Conservation (phyloP, 139 green algal species). For the Tetraselmis chui region DNA sequence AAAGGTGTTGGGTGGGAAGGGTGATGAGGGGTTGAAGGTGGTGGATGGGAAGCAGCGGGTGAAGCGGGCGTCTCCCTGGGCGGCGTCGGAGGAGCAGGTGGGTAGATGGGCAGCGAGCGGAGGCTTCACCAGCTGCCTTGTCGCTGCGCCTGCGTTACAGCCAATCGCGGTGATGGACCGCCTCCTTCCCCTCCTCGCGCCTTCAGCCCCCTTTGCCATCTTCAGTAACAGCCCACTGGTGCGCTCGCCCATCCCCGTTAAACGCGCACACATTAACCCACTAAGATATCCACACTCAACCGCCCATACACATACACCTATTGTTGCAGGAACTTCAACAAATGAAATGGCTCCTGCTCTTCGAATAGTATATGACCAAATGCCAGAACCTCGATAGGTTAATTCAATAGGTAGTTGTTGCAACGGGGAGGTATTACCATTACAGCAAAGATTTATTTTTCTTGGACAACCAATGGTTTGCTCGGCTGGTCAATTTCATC, state of each 20-base stretch:
- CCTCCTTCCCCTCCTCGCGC: constrained; percentile 62
- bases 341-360: no score
- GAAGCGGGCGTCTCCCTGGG: background rate
- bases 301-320: constrained; percentile 40
- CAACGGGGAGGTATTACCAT: no score
- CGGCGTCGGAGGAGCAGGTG: background rate
- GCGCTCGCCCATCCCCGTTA: background rate
- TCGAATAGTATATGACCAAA: no score
- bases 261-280: background rate
- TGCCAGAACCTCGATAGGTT: no score
- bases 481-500: no score
- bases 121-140: constrained; percentile 59
- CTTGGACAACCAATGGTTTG: no score
- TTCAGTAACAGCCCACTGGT: constrained; percentile 20
- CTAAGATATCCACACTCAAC: background rate
- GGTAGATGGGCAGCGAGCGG: background rate
- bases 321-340: no score
- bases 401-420: no score
- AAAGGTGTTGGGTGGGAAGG: no score
- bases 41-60: no score
- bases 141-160: constrained; percentile 45
- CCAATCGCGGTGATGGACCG: constrained; percentile 33
- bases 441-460: no score
- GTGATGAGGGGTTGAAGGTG: no score
- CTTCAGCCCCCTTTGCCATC: constrained; percentile 63